Base-by-base conservation (phyloP, 805 yeast species). In the Wickerhamomyces queroliae region DNA sequence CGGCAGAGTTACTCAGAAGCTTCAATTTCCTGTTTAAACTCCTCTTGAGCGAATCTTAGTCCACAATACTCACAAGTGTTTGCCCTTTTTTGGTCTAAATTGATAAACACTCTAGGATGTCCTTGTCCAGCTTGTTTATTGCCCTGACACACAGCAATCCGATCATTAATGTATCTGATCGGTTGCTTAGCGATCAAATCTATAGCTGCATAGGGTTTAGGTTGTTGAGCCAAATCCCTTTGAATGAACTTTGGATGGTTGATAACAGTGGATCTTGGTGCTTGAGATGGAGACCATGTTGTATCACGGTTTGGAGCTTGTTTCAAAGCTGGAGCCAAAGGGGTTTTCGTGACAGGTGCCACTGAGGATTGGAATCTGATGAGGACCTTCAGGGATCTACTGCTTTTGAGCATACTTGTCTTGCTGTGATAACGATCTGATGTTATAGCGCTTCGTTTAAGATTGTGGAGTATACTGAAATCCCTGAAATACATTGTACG, bases 61-160 rank as follows among this genome's bases (percentile, higher is more conserved):
- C 89, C 89, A 64, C 95, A 86, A 68, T 86, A 86, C 8, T 87
- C 87, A 65, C 95, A 86, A 16, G 83, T 68, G 37, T 78, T 75
- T 12, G 84, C 72, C 44, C 78, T 76, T 30, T 87, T 83, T 57
- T 77, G 79, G 59, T 86, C 95, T 56, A 87, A 72, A 61, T 85
- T 85, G 62, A 86, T 85, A 59, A 64, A 86, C 18, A 86, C 77
- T 59, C 81, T 83, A 33, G 95, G 95, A 59, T 86, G 95, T 16
- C 95, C 95, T 52, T 78, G 84, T 53, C 76, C 78, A 17, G 66
- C 68, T 10, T 83, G 84, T 50, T 70, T 78, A 49, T 83, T 80
- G 29, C 95, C 95, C 52, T 83, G 86, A 59, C 95, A 87, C 15
- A 82, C 91, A 1, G 95, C 95, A 38, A 78, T 61, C 52, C 78